Conservation (phyloP, 2,329 filamentous ascomycete species). For the Pestalotiopsis sp. region DNA sequence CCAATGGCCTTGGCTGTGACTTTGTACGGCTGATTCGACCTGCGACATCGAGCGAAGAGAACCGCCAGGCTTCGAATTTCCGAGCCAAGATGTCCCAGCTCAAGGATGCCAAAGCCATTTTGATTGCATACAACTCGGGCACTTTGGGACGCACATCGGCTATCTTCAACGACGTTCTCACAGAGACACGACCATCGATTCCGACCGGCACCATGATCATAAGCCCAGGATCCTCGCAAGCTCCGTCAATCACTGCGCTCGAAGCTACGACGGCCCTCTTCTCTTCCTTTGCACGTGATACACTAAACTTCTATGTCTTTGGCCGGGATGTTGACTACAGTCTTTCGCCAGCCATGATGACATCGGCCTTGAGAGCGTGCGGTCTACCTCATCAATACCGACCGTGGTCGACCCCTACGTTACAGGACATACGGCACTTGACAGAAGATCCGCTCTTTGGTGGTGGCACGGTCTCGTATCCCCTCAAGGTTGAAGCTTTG, state of each 20-base stretch:
- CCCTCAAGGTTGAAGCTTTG: constrained; percentile 77
- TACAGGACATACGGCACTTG: constrained; percentile 66
- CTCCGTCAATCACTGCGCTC: constrained; percentile 57
- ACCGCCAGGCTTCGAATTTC: constrained; percentile 61
- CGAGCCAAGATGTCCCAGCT: constrained; percentile 50
- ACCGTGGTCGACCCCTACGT: constrained; percentile 63
- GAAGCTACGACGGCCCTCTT: constrained; percentile 69
- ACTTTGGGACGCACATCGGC: constrained; percentile 64
- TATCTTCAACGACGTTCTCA: constrained; percentile 68
- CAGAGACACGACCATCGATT: constrained; percentile 57
- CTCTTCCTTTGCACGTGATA: constrained; percentile 67
- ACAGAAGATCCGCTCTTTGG: constrained; percentile 70
- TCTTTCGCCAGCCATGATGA: constrained; percentile 79
- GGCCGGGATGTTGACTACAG: constrained; percentile 74
- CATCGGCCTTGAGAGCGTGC: constrained; percentile 66
- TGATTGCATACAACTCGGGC: constrained; percentile 69
- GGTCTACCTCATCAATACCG: constrained; percentile 71
- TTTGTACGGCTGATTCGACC: constrained; percentile 64
- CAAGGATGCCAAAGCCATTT: constrained; percentile 47
- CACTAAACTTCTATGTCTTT: constrained; percentile 74
- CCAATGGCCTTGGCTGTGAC: constrained; percentile 61
- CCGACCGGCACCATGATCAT: constrained; percentile 22
- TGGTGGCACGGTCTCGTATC: constrained; percentile 71
- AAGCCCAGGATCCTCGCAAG: constrained; percentile 23
- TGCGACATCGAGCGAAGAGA: constrained; percentile 61